Evolutionary conservation across 83 land plant genomes (phyloP), one percentile per base, ranked within the genome.

Genomic region (Thuja plicata): DNA sequence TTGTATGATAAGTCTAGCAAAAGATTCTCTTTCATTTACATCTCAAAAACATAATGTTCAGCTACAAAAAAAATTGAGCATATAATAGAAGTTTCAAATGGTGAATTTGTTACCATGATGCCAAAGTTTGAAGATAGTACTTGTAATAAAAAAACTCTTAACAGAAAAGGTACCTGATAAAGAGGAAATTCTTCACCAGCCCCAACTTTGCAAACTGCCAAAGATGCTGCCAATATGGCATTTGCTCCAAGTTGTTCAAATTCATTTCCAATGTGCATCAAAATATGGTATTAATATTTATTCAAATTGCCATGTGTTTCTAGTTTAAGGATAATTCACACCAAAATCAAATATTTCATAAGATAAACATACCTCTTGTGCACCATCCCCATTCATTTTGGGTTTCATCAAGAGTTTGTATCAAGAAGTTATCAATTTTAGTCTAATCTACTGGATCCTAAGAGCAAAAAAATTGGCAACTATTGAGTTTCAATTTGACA

Each of bases 341-440:
- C 27, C 16, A 88, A 13, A 88, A 50, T 35, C 38, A 43, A 70
- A 88, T 0, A 40, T 9, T 87, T 21, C 21, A 41, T 46, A 78
- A 5, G 43, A 84, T n/a, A 19, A 81, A n/a, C 79, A 86, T 60
- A 96, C 99, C 97, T 97, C 97, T 57, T 97, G 99, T 84, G 97
- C 98, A 97, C 99, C 99, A 98, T 55, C 99, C 99, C 99, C 99
- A 98, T 88, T 98, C 93, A 89, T 98, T 98, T 46, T 92, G 92
- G 40, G 99, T 98, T 88, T 99, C 99, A 90, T 98, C 99, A 40
- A 98, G 96, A 85, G 94, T 90, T 57, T 94, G 99, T 37, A 98
- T 99, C 98, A 98, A 97, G 91, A 94, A 97, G 90, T 96, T 96
- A 84, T 98, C 99, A 90, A 98, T 95, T 38, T 89, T 93, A 57